phyloP scores from a whole-genome alignment of 495 filamentous ascomycete species.

The Aspergillus kassunensis region DNA sequence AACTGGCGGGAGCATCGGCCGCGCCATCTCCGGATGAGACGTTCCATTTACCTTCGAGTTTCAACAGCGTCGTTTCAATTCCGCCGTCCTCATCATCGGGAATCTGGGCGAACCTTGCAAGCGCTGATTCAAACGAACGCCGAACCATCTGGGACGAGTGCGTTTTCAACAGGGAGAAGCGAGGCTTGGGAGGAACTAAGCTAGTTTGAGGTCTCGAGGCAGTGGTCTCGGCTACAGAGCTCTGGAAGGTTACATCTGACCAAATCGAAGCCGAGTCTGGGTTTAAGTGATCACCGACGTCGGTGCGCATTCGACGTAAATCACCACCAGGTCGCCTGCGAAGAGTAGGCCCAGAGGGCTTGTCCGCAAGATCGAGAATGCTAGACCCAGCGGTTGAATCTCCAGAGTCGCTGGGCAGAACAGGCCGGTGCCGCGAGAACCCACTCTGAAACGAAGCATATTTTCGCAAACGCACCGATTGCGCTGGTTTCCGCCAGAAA shows the following conservation, averaged over 20 bases:
- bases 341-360: slow-evolving; percentile 52
- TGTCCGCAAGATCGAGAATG: slow-evolving; percentile 35
- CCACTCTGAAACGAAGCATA: slow-evolving; percentile 73
- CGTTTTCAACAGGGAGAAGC: slow-evolving; percentile 64
- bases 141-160: slow-evolving; percentile 74
- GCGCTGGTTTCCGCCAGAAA: slow-evolving; percentile 25
- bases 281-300: slow-evolving; percentile 60
- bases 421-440: slow-evolving; percentile 54
- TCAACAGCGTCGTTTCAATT: slow-evolving; percentile 84
- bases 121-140: slow-evolving; percentile 86
- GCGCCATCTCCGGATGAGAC: slow-evolving; percentile 2
- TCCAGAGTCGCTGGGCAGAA: slow-evolving; percentile 56
- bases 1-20: not conserved
- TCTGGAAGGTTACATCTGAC: slow-evolving; percentile 65
- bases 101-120: slow-evolving; percentile 81
- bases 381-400: slow-evolving; percentile 44
- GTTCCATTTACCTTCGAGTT: slow-evolving; percentile 81
- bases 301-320: slow-evolving; percentile 72
- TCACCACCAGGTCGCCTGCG: slow-evolving; percentile 86
- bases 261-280: slow-evolving; percentile 66
- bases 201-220: slow-evolving; percentile 30
- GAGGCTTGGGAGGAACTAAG: slow-evolving; percentile 39
- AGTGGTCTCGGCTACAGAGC: slow-evolving; percentile 53
- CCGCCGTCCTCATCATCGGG: slow-evolving; percentile 94
- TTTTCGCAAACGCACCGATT: slow-evolving; percentile 49